Evolutionary conservation across 1,139 yeast species (phyloP).

Genomic region (Lodderomyces elongisporus): DNA sequence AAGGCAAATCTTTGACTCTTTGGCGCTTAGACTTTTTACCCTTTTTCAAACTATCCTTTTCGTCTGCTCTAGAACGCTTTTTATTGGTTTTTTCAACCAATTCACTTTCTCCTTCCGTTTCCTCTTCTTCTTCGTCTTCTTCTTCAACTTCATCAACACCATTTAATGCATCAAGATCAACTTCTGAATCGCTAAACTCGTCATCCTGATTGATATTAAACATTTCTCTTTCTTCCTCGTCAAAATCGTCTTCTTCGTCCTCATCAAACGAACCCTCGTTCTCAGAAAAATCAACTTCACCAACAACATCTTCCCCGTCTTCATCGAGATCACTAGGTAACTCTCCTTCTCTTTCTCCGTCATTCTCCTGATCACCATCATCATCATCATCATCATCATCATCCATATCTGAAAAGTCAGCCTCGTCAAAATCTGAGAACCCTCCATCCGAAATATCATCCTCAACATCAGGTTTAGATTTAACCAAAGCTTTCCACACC

Average conservation of each 20-base stretch:
- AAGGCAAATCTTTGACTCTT: conserved; percentile 67
- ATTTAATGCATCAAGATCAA: conserved; percentile 23
- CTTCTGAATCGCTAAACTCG: conserved; percentile 35
- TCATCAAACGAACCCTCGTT: conserved; percentile 9
- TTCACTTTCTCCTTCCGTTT: conserved; percentile 11
- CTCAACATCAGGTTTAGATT: conserved; percentile 79
- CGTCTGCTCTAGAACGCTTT: conserved; percentile 19
- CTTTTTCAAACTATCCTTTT: conserved; percentile 6
- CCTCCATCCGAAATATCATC: conserved; percentile 41
- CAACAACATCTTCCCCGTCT: conserved; percentile 13
- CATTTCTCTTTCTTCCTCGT: conserved; percentile 16
- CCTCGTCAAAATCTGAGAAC: conserved; percentile 47
- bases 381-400: conserved; percentile 17
- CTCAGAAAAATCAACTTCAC: conserved; percentile 18
- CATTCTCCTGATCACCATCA: conserved; percentile 16
- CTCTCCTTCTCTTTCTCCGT: conserved; percentile 14
- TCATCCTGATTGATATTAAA: conserved; percentile 33
- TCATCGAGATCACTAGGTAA: conserved; percentile 9
- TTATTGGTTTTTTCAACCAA: conserved; percentile 21
- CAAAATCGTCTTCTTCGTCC: conserved; percentile 17
- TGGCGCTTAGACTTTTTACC: conserved; percentile 46
- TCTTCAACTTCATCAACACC: conserved; percentile 27
- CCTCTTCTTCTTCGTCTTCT: conserved; percentile 19
- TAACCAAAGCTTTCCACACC: conserved; percentile 85
- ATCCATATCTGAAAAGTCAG: conserved; percentile 29